Evolutionary conservation across 2,329 filamentous ascomycete species (phyloP), one percentile per base, ranked within the genome.

Genomic region (Fusarium xylarioides): DNA sequence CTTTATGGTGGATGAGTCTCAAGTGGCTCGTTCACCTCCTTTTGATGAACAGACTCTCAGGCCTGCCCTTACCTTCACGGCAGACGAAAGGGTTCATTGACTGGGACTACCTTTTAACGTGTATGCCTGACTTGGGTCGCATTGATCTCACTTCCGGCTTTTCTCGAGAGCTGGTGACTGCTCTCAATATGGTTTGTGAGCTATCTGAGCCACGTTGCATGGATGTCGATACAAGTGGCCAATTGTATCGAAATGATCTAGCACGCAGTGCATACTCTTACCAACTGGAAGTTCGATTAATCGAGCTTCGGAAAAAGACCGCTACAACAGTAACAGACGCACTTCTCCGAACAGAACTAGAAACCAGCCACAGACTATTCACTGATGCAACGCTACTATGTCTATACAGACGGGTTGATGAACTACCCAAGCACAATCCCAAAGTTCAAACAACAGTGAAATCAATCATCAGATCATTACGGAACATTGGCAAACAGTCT

Each of bases 1-100:
- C 54, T 5, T 19, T 66, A 14, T 66, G 62, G 66, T 61, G 63
- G 46, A 11, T 68, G 18, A 52, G 66, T 30, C 26, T 55, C 5
- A 66, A 50, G 14, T 68, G 66, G 66, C 43, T 66, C 4, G 57
- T 66, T 3, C 66, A 68, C 21, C 38, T 66, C 2, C 32, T 68
- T 7, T 10, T 68, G 44, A 68, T 68, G 66, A 55, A 68, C 14
- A 66, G 44, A 15, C 47, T 68, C 5, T 68, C 66, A 2, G 55
- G 49, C 1, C 30, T 61, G 3, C 62, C 54, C 1, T 1, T 61
- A 4, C 62, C 62, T 6, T 34, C 30, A 1, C 26, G 38, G n/a
- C 61, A 54, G 11, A 56, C 28, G 8, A 55, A 37, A 12, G 52
- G 46, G 10, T 23, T 46, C n/a, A 21, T 58, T 1, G 55, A 66